Conservation (phyloP, 768 basidiomycete species). For the Termitomyces eurrhizus region DNA sequence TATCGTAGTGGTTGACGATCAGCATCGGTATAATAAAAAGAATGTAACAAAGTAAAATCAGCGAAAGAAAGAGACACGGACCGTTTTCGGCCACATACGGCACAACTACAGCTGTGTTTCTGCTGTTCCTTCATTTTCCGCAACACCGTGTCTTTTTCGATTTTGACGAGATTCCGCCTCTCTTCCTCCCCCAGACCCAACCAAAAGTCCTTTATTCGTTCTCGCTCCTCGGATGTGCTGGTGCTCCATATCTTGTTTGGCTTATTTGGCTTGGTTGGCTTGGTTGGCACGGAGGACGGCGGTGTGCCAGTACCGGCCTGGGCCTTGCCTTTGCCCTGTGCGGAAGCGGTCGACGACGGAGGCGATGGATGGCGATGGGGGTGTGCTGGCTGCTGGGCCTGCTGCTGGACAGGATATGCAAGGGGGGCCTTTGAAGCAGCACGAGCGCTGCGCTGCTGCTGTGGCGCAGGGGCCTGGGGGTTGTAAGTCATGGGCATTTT, state of each 20-base stretch:
- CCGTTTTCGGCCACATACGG: conserved; percentile 97
- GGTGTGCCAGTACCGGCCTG: conserved; percentile 29
- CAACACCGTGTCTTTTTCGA: conserved; percentile 97
- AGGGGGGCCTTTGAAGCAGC: conserved; percentile 45
- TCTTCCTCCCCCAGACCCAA: conserved; percentile 89
- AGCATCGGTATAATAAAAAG: conserved; percentile 9
- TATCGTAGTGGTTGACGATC: conserved; percentile 12
- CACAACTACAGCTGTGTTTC: conserved; percentile 93
- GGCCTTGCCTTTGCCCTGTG: conserved; percentile 26
- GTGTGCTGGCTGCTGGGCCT: conserved; percentile 30
- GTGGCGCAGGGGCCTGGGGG: conserved; percentile 28
- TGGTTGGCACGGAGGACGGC: conserved; percentile 31
- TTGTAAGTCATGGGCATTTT: conserved; percentile 90
- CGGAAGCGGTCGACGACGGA: conserved; percentile 40
- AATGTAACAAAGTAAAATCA: conserved; percentile 21
- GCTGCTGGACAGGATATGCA: conserved; percentile 32
- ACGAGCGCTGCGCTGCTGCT: conserved; percentile 39
- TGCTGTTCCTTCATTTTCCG: conserved; percentile 99
- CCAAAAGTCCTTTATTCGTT: conserved; percentile 99
- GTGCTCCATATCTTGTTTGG: conserved; percentile 94
- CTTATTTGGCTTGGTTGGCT: conserved; percentile 58
- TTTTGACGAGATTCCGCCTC: conserved; percentile 86
- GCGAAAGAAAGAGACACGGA: conserved; percentile 39
- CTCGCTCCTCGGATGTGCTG: conserved; percentile 87
- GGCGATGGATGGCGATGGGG: conserved; percentile 43